Base-by-base conservation (phyloP, 768 basidiomycete species). In the Daedaleopsis nitida region DNA sequence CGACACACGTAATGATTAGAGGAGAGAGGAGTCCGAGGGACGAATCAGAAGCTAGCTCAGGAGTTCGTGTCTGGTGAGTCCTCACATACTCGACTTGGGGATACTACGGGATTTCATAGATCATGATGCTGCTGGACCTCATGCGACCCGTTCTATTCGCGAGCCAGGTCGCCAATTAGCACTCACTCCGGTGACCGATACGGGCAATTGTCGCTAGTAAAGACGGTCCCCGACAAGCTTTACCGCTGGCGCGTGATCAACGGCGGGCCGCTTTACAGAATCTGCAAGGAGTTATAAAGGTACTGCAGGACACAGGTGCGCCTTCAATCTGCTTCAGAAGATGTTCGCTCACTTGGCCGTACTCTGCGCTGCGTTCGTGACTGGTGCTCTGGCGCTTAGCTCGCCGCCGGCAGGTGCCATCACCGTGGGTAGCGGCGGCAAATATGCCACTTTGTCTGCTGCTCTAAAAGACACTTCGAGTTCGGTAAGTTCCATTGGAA, bases 391-490 rank as follows among this genome's bases (percentile, higher is more conserved):
- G 37, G 68, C 62, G 12, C 60, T 69, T 27, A 67, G 60, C 58
- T 62, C 59, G 6, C 68, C 68, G 19, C 66, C 68, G 14, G 38
- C 59, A 12, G 68, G 66, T 9, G 66, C 68, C 10, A 69, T 69
- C 54, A 67, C 66, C 12, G 65, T 69, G 19, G 68, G 66, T 16
- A 37, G 62, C 14, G 58, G 59, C 35, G 68, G 68, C 23, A 59
- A 65, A 53, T 62, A 66, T 45, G 24, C 64, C 42, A 62, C 38
- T 32, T 52, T 67, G 48, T 60, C 62, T 44, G 57, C 62, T 32
- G 68, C 68, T 16, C 57, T 69, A 12, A 59, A 53, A 38, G 66
- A 69, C 52, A 69, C 66, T 8, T 67, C 68, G 17, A 67, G 68
- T 52, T 35, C 49, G 39, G 68, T 69, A 48, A 37, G 52, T 57